Conservation (phyloP, 2,329 filamentous ascomycete genomes). For the Aureobasidium sp. region DNA sequence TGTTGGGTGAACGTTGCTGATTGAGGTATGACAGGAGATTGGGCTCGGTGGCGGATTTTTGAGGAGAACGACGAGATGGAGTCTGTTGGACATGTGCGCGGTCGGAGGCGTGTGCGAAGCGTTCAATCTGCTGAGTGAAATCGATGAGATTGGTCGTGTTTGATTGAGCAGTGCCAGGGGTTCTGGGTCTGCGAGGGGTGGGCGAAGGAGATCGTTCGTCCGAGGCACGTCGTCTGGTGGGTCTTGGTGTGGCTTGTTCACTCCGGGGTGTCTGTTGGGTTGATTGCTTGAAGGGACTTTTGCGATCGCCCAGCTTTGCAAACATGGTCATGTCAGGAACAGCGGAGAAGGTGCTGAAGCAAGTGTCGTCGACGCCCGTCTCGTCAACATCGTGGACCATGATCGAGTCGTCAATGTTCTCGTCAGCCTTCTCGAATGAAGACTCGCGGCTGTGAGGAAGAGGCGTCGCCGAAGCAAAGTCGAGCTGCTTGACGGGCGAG, state of each 20-base stretch:
- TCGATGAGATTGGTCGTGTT: constrained; percentile 77
- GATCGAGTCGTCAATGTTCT: background rate
- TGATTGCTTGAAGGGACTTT: constrained; percentile 14
- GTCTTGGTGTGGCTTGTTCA: constrained; percentile 45
- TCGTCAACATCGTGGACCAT: constrained; percentile 26
- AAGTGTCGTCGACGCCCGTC: constrained; percentile 56
- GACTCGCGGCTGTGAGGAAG: constrained; percentile 18
- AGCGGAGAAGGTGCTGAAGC: constrained; percentile 82
- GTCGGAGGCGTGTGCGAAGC: constrained; percentile 38
- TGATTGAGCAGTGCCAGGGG: constrained; percentile 35
- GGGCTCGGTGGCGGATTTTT: constrained; percentile 43
- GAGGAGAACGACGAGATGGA: constrained; percentile 40
- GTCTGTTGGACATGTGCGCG: constrained; percentile 29
- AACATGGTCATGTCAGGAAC: constrained; percentile 83
- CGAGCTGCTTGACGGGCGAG: constrained; percentile 10
- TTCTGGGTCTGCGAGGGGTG: constrained; percentile 46
- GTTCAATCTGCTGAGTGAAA: constrained; percentile 72
- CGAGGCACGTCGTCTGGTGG: constrained; percentile 38
- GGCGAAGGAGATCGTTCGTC: constrained; percentile 40
- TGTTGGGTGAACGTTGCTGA: constrained; percentile 36
- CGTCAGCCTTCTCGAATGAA: background rate
- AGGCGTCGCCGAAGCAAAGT: constrained; percentile 19
- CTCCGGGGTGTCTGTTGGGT: constrained; percentile 18
- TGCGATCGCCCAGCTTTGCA: constrained; percentile 57
- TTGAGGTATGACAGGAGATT: constrained; percentile 39